These are phyloP conservation scores for Exserohilum rostratum DNA, from an alignment of 2,329 filamentous ascomycete genomes.

Conservation along the genomic window DNA sequence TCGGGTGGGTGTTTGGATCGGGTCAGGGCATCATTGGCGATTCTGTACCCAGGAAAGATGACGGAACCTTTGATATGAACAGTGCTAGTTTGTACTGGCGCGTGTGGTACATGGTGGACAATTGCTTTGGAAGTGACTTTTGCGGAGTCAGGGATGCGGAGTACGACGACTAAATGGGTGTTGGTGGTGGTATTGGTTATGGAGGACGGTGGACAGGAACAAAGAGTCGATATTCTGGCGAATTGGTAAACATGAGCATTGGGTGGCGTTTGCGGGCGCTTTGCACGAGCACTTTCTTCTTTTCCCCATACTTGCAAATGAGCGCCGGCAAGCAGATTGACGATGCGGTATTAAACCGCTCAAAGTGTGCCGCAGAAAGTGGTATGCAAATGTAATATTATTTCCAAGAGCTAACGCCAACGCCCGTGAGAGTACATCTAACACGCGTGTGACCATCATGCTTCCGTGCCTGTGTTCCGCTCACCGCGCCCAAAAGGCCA, in stretches of 20 bases:
- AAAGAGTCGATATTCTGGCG: background rate
- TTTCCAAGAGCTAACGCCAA: constrained; percentile 26
- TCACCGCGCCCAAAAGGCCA: background rate
- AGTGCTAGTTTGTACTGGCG: constrained; percentile 66
- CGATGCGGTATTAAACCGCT: background rate
- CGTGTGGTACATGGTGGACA: constrained; percentile 64
- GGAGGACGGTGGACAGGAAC: background rate
- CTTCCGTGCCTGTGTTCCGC: constrained; percentile 7
- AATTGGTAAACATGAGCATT: constrained; percentile 8
- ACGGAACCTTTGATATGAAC: constrained; percentile 79
- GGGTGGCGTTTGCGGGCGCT: constrained; percentile 9
- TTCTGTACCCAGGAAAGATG: constrained; percentile 73
- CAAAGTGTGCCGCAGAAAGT: background rate
- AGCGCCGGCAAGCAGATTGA: constrained; percentile 1
- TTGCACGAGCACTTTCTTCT: background rate
- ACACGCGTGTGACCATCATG: constrained; percentile 14
- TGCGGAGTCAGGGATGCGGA: constrained; percentile 64
- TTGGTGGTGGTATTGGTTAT: no score
- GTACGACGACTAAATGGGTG: constrained; percentile 41
- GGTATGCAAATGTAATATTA: constrained; percentile 14
- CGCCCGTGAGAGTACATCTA: constrained; percentile 19
- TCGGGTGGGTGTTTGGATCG: constrained; percentile 51
- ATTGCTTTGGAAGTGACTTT: constrained; percentile 63
- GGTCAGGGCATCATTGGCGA: constrained; percentile 71
- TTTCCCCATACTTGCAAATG: background rate